Conservation (phyloP, 1,284 basidiomycete species). For the Heterobasidion occidentale region DNA sequence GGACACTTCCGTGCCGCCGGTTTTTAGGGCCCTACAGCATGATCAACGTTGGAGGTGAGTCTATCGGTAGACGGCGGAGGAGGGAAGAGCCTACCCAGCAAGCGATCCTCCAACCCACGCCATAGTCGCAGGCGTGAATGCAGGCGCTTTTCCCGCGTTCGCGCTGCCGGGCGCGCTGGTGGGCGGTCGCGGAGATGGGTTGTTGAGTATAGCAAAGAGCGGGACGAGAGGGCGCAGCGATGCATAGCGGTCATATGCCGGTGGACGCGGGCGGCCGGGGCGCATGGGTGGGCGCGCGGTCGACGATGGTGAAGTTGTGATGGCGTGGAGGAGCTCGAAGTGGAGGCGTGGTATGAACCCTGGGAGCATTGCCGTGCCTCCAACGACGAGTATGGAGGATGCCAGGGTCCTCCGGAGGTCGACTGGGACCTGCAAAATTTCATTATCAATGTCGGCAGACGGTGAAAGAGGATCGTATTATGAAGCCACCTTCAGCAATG, state of each 20-base stretch:
- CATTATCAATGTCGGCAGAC: background rate
- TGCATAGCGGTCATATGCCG: constrained; percentile 65
- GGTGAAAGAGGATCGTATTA: background rate
- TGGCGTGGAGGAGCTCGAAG: constrained; percentile 57
- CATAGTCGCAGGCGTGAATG: constrained; percentile 72
- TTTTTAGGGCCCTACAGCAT: constrained; percentile 61
- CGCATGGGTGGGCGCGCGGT: constrained; percentile 26
- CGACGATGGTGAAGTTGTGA: constrained; percentile 35
- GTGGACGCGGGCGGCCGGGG: constrained; percentile 32
- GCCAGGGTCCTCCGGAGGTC: constrained; percentile 81
- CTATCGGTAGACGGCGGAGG: background rate
- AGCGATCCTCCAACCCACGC: constrained; percentile 93
- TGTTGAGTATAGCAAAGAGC: constrained; percentile 78
- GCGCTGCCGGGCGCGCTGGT: constrained; percentile 23
- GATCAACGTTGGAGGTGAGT: background rate
- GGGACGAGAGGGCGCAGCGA: constrained; percentile 60
- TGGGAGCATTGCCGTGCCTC: constrained; percentile 88
- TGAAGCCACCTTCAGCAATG: constrained; percentile 60
- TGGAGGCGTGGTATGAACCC: constrained; percentile 87
- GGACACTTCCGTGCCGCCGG: constrained; percentile 71
- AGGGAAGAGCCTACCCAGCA: constrained; percentile 59
- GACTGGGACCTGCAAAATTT: constrained; percentile 61
- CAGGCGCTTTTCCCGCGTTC: constrained; percentile 76
- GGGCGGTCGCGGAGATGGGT: constrained; percentile 47
- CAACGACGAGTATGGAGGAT: constrained; percentile 76